Conservation (phyloP, 2,329 filamentous ascomycete species). For the Chaetothyriales sp. region DNA sequence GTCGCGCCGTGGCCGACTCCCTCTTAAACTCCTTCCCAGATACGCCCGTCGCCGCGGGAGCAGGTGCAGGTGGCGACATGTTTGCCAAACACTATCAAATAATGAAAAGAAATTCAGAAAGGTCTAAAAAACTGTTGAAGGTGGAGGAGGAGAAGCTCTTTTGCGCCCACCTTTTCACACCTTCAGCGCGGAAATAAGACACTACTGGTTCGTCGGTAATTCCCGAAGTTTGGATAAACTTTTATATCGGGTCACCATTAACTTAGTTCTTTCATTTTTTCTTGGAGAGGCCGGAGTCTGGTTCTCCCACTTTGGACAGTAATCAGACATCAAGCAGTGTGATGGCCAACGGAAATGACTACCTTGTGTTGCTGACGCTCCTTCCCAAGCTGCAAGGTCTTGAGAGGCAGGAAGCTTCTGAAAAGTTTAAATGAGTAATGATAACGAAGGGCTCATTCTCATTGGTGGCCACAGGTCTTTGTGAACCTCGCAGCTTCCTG, state of each 20-base stretch:
- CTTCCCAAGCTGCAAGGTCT: too few relatives aligned
- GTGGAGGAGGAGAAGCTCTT: neutral
- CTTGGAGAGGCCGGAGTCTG: too few relatives aligned
- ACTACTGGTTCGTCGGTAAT: neutral
- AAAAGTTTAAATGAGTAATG: neutral
- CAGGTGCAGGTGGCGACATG: slow-evolving; percentile 16
- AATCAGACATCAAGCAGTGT: too few relatives aligned
- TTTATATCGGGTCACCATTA: too few relatives aligned
- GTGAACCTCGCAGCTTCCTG: neutral
- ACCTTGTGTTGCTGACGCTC: too few relatives aligned
- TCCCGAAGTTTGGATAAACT: neutral
- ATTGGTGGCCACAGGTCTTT: neutral
- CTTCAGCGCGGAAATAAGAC: neutral
- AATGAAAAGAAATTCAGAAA: neutral
- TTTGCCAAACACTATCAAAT: neutral
- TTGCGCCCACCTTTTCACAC: neutral
- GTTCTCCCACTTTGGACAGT: too few relatives aligned
- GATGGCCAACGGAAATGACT: too few relatives aligned
- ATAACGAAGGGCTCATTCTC: neutral
- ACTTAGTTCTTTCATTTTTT: too few relatives aligned
- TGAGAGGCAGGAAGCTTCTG: too few relatives aligned
- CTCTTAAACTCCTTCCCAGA: slow-evolving; percentile 53
- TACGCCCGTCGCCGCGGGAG: slow-evolving; percentile 19
- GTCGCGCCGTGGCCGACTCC: slow-evolving; percentile 76
- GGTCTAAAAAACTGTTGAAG: neutral